phyloP scores from a whole-genome alignment of 805 yeast species.

The Zygosaccharomyces lentus region DNA sequence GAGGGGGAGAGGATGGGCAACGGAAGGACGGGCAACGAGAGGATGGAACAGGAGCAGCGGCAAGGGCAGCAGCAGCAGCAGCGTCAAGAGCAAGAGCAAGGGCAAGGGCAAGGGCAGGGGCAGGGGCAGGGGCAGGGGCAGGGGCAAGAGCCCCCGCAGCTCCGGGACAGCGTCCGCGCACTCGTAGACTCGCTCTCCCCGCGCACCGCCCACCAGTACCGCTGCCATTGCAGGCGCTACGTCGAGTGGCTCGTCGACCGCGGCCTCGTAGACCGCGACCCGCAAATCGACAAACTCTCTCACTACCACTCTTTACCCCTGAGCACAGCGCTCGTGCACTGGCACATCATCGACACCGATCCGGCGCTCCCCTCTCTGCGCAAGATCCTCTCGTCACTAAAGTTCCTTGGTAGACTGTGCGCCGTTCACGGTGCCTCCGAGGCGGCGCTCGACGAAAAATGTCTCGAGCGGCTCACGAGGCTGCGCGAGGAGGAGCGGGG shows the following conservation, averaged over 20 bases:
- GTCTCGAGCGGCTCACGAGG: slow-evolving; percentile 21
- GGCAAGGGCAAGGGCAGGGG: background rate
- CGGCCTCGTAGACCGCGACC: slow-evolving; percentile 9
- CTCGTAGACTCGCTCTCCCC: slow-evolving; percentile 27
- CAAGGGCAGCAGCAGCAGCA: background rate
- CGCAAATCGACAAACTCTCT: slow-evolving; percentile 2
- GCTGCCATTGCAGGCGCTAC: slow-evolving; percentile 27
- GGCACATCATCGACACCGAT: slow-evolving; percentile 27
- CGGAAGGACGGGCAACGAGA: background rate
- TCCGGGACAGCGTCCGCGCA: slow-evolving; percentile 10
- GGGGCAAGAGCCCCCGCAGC: background rate
- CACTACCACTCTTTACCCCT: slow-evolving; percentile 23
- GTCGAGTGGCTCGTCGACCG: slow-evolving; percentile 26
- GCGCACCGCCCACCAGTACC: slow-evolving; percentile 29
- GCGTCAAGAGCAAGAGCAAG: background rate
- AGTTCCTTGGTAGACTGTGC: slow-evolving; percentile 24
- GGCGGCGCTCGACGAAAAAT: slow-evolving; percentile 19
- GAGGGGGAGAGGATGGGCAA: background rate
- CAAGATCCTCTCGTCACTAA: slow-evolving; percentile 24
- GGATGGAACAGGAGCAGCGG: background rate
- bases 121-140: background rate
- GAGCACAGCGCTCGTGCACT: slow-evolving; percentile 25
- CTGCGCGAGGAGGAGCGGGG: slow-evolving; percentile 13
- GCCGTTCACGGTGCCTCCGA: slow-evolving; percentile 18
- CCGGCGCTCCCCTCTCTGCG: slow-evolving; percentile 17